Base-by-base conservation (phyloP, 169 alveolate species). In the Plasmodium berghei region DNA sequence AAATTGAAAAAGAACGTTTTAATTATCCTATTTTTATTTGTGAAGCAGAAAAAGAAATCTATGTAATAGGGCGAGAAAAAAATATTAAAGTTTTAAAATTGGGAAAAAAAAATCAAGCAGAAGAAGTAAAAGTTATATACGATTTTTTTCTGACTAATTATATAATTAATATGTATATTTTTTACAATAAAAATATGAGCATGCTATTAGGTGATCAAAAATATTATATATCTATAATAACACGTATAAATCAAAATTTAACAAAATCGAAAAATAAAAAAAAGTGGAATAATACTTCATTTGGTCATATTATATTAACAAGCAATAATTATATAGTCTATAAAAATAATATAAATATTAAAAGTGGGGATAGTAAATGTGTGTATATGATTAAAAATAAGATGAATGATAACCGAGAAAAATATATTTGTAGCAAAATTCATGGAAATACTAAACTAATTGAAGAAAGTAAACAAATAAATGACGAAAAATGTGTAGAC, bases 1-100 rank as follows among this genome's bases (percentile, higher is more conserved):
- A 3, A 5, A 34, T 34, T 34, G 42, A 34, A 34, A 46, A 45
- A 20, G 66, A 22, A 0, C 9, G 5, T 22, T 1, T 26, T 42
- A 49, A 28, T 77, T n/a, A 62, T 66, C 54, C 58, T 20, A 24
- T 45, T 52, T 72, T 55, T 48, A 80, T 67, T 54, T 67, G 90
- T 54, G 40, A 58, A 12, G 34, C 22, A 6, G 24, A 54, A 59
- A 67, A 67, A 48, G 72, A 62, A 26, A 45, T 56, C 1, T 83
- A 46, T 16, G 14, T 59, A 46, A 67, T 83, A 20, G 90, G 85
- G 1, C 24, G 48, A 26, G 83, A 72, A 18, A 67, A 67, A 83
- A 83, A 83, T 45, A 48, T 83, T 22, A 83, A 83, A 83, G 56
- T 83, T 67, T 28, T 83, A 56, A 67, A 83, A 67, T 67, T 83